A percentile compares a stretch with the other conserved stretches of the same genome.
Conservation (phyloP, 2,329 filamentous ascomycete genomes). For the Colletotrichum magnum region DNA sequence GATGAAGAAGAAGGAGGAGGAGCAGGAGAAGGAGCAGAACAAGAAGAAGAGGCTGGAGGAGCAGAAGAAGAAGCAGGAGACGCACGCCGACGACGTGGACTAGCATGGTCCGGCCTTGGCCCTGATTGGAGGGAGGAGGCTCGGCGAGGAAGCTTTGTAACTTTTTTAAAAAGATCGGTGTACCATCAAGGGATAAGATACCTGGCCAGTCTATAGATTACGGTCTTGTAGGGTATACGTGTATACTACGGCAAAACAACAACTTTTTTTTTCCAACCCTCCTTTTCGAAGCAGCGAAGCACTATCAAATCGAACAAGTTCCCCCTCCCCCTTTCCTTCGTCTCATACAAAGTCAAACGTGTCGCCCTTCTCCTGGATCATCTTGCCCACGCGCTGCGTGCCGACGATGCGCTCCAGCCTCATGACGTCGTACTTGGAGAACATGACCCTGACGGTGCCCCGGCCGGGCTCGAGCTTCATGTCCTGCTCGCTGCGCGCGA, state of each 20-base stretch:
- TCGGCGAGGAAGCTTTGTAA: constrained; percentile 6
- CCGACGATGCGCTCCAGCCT: constrained; percentile 92
- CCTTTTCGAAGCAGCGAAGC: neutral
- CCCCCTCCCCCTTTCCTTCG: constrained; percentile 28
- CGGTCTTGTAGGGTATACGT: constrained; percentile 40
- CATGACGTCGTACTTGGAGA: constrained; percentile 91
- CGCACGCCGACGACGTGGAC: too few species aligned
- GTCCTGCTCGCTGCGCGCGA: constrained; percentile 72
- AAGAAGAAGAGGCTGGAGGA: constrained; percentile 5
- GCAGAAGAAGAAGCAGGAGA: neutral
- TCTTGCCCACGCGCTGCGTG: constrained; percentile 82
- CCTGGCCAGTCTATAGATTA: constrained; percentile 40
- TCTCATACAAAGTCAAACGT: constrained; percentile 92
- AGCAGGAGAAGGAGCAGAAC: neutral
- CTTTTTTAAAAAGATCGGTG: constrained; percentile 19
- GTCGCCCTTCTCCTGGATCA: constrained; percentile 88
- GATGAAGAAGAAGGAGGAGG: neutral
- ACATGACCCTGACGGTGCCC: constrained; percentile 75
- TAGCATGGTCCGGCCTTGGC: too few species aligned
- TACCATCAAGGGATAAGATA: constrained; percentile 34
- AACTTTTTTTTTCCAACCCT: constrained; percentile 32
- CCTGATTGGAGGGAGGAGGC: too few species aligned
- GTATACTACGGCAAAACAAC: constrained; percentile 38
- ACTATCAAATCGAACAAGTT: neutral
- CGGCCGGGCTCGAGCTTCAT: constrained; percentile 69